These are phyloP conservation scores for Hibiscus syriacus DNA, from an alignment of 345 rosid genomes.

Conservation along the genomic window DNA sequence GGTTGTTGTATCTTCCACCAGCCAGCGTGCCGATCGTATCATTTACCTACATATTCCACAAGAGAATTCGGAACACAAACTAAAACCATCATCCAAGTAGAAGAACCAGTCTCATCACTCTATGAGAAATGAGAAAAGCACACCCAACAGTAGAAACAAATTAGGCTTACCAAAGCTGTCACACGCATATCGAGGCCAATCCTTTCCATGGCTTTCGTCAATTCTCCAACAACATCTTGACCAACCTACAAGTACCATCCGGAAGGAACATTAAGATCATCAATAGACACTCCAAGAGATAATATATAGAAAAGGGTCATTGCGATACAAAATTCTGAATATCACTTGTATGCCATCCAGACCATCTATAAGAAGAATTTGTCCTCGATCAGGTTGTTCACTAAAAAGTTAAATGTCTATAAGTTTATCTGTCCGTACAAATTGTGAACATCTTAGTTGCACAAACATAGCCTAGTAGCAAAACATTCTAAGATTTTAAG, in stretches of 20 bases:
- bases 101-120: constrained; percentile 6
- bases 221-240: constrained; percentile 73
- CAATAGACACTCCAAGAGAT: background rate
- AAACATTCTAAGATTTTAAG: background rate
- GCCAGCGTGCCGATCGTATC: constrained; percentile 89
- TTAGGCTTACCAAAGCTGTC: constrained; percentile 61
- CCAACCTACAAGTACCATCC: constrained; percentile 45
- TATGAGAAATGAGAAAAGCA: background rate
- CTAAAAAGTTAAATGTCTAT: background rate
- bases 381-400: background rate
- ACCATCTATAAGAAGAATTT: background rate
- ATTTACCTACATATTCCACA: constrained; percentile 48
- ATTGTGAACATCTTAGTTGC: background rate
- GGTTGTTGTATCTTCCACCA: constrained; percentile 69
- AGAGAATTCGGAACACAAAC: constrained; percentile 1
- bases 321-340: background rate
- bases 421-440: background rate
- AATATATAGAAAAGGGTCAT: background rate
- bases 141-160: background rate
- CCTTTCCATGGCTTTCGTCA: constrained; percentile 72
- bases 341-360: background rate
- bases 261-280: constrained; percentile 3
- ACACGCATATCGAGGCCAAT: constrained; percentile 75
- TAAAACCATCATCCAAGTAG: background rate
- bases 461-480: background rate